Evolutionary conservation across 768 basidiomycete species (phyloP).

Genomic region (Suillus bovinus): DNA sequence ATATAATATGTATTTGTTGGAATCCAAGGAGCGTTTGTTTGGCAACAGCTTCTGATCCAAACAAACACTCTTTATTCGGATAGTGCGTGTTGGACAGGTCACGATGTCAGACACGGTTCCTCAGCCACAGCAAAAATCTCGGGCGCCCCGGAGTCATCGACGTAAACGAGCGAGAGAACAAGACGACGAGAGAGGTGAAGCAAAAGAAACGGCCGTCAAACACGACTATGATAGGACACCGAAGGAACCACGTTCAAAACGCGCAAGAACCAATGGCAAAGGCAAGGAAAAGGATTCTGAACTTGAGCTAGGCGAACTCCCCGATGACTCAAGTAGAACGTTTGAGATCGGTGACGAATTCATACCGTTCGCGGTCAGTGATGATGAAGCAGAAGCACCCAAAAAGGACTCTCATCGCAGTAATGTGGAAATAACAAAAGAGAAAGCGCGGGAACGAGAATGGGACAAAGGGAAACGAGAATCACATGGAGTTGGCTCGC

Average conservation of each 20-base stretch:
- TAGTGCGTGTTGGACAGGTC: background rate
- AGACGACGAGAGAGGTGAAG: slow-evolving; percentile 6
- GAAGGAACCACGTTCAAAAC: slow-evolving; percentile 17
- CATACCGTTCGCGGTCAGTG: slow-evolving; percentile 27
- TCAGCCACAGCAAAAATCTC: slow-evolving; percentile 2
- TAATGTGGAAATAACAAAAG: slow-evolving; percentile 23
- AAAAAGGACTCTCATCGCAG: slow-evolving; percentile 13
- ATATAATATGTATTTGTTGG: background rate
- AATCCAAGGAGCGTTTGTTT: slow-evolving; percentile 15
- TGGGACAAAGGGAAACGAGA: slow-evolving; percentile 40
- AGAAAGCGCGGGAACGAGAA: slow-evolving; percentile 34
- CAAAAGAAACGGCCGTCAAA: slow-evolving; percentile 2
- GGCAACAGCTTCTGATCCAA: slow-evolving; percentile 29
- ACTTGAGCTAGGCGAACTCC: slow-evolving; percentile 15
- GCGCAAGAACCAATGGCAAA: slow-evolving; percentile 12
- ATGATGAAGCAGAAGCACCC: slow-evolving; percentile 14
- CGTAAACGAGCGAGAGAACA: slow-evolving; percentile 8
- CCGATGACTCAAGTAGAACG: slow-evolving; percentile 13
- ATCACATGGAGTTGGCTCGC: slow-evolving; percentile 24
- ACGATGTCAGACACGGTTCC: background rate
- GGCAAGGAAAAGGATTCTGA: slow-evolving; percentile 23
- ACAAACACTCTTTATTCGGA: slow-evolving; percentile 20
- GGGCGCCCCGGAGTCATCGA: slow-evolving; percentile 3
- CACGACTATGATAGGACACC: slow-evolving; percentile 14
- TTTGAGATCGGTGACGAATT: slow-evolving; percentile 36